A percentile compares a stretch with the other conserved stretches of the same genome.
Conservation (phyloP, 1,284 basidiomycete genomes). For the Tilletia walkeri region DNA sequence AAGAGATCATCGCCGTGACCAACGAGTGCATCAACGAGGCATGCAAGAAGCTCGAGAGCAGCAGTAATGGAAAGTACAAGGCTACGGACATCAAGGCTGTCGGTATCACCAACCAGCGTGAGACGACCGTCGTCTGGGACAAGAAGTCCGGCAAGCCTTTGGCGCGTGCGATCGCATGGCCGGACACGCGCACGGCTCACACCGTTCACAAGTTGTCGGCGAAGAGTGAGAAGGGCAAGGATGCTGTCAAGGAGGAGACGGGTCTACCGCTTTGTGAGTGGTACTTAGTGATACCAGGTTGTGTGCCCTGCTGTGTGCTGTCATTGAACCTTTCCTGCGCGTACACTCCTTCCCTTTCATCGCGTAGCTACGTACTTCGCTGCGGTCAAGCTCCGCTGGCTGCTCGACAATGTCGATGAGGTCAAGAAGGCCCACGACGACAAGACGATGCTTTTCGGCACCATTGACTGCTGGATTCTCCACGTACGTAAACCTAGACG, state of each 20-base stretch:
- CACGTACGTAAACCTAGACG: slow-evolving; percentile 67
- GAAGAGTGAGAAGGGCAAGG: slow-evolving; percentile 73
- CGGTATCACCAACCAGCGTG: slow-evolving; percentile 96
- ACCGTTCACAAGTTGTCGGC: slow-evolving; percentile 75
- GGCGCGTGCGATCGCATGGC: slow-evolving; percentile 88
- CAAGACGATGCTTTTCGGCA: slow-evolving; percentile 84
- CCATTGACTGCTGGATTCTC: slow-evolving; percentile 92
- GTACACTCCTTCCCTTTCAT: too few relatives aligned
- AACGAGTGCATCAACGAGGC: slow-evolving; percentile 69
- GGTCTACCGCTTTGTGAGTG: slow-evolving; percentile 36
- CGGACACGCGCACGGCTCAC: slow-evolving; percentile 83
- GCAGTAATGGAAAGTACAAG: slow-evolving; percentile 66
- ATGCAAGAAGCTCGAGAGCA: slow-evolving; percentile 67
- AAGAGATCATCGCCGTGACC: slow-evolving; percentile 76
- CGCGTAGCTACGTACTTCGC: slow-evolving; percentile 78
- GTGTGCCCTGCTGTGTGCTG: too few relatives aligned
- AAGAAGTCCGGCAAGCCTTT: slow-evolving; percentile 81
- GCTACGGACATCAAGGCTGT: slow-evolving; percentile 84
- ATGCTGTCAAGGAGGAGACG: slow-evolving; percentile 61
- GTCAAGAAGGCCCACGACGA: slow-evolving; percentile 77
- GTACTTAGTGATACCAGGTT: neutral
- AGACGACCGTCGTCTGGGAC: slow-evolving; percentile 94
- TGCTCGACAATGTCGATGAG: slow-evolving; percentile 82
- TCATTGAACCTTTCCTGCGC: too few relatives aligned
- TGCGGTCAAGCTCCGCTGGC: slow-evolving; percentile 92